A percentile compares a stretch with the other conserved stretches of the same genome.
These are phyloP conservation scores for Monilinia laxa DNA, from an alignment of 2,329 filamentous ascomycete species.

Conservation along the genomic window DNA sequence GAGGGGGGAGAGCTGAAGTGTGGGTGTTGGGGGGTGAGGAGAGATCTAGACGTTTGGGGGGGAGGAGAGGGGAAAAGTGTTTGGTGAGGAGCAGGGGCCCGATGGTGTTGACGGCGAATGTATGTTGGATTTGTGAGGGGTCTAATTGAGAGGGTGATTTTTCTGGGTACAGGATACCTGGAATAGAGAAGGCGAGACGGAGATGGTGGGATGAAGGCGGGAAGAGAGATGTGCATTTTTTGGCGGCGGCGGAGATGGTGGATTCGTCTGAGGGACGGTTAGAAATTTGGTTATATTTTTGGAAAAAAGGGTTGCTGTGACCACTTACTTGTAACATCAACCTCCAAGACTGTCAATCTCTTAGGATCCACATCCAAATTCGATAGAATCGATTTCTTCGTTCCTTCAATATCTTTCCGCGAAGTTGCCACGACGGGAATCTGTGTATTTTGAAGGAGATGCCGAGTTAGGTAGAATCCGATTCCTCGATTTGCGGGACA, in stretches of 20 bases:
- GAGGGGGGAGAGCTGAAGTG: conserved; percentile 45
- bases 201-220: conserved; percentile 55
- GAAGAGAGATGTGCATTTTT: conserved; percentile 53
- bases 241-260: conserved; percentile 58
- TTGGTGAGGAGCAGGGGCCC: conserved; percentile 76
- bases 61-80: conserved; percentile 69
- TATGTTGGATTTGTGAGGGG: conserved; percentile 59
- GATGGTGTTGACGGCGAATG: conserved; percentile 71
- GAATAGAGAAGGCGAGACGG: conserved; percentile 66
- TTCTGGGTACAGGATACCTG: conserved; percentile 72
- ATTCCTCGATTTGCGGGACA: conserved; percentile 63
- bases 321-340: conserved; percentile 56
- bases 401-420: conserved; percentile 51
- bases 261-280: conserved; percentile 51
- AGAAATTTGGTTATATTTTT: not conserved
- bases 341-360: conserved; percentile 51
- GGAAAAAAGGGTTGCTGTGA: not conserved
- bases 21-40: conserved; percentile 26
- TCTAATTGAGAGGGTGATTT: conserved; percentile 67
- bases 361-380: conserved; percentile 47
- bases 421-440: conserved; percentile 61
- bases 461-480: conserved; percentile 59
- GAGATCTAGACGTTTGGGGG: conserved; percentile 52
- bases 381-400: conserved; percentile 50
- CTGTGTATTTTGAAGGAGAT: conserved; percentile 55